These are phyloP conservation scores for Tulasnella sp. DNA, from an alignment of 768 basidiomycete genomes.

Conservation along the genomic window DNA sequence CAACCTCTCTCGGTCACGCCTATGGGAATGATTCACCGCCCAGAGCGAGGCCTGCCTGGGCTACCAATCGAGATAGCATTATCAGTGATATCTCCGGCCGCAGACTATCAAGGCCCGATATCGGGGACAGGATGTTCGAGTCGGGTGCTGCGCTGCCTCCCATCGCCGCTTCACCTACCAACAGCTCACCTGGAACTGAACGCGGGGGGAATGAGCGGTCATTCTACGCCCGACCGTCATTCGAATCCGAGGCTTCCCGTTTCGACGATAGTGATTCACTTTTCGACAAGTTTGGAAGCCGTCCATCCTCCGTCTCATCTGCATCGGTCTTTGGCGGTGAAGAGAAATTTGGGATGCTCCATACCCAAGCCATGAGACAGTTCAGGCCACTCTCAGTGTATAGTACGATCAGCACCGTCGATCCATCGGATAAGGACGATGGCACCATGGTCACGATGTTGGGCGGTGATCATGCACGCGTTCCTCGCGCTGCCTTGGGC, in stretches of 20 bases:
- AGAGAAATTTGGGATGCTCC: constrained; percentile 31
- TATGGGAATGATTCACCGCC: constrained; percentile 44
- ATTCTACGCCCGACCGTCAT: constrained; percentile 22
- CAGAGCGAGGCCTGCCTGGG: constrained; percentile 50
- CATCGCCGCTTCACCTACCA: constrained; percentile 56
- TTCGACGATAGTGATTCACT: constrained; percentile 48
- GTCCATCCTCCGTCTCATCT: constrained; percentile 38
- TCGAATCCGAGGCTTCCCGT: constrained; percentile 34
- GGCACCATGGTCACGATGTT: constrained; percentile 73
- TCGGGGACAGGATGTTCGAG: constrained; percentile 86
- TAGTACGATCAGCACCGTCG: constrained; percentile 40
- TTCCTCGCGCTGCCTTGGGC: constrained; percentile 46
- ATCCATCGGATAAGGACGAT: constrained; percentile 56
- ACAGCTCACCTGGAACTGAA: constrained; percentile 28
- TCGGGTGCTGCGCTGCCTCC: constrained; percentile 47
- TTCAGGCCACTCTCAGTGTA: constrained; percentile 57
- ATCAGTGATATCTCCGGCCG: constrained; percentile 51
- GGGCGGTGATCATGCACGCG: constrained; percentile 61
- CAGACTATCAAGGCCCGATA: constrained; percentile 55
- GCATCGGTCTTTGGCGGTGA: constrained; percentile 54
- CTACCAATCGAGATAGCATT: constrained; percentile 53
- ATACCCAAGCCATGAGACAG: constrained; percentile 30
- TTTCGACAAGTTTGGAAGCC: constrained; percentile 51
- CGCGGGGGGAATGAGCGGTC: not conserved
- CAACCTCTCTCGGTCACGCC: constrained; percentile 46